These are phyloP conservation scores for Lactifluus echinatus DNA, from an alignment of 768 basidiomycete genomes.

Conservation along the genomic window DNA sequence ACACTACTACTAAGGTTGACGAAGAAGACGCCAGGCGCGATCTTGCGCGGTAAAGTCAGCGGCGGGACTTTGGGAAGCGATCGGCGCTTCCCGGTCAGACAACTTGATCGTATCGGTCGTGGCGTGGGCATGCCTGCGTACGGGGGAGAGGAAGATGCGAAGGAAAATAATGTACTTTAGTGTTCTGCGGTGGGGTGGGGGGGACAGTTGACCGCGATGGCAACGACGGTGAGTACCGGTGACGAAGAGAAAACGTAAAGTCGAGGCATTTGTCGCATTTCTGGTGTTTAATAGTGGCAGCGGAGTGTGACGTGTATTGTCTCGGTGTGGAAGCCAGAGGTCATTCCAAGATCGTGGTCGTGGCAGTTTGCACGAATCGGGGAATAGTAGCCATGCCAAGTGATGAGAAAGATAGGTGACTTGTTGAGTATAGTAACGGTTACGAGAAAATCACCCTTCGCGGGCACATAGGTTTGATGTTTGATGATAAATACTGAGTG, in stretches of 20 bases:
- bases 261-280: background rate
- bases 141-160: background rate
- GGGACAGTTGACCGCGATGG: background rate
- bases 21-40: constrained; percentile 10
- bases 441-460: too few species aligned
- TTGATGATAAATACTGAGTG: too few species aligned
- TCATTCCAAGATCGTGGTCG: background rate
- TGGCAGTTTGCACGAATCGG: background rate
- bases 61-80: background rate
- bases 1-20: background rate
- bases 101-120: background rate
- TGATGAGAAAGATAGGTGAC: too few species aligned
- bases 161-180: background rate
- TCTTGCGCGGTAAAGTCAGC: constrained; percentile 1
- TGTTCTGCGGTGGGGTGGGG: background rate
- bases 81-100: background rate
- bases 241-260: background rate
- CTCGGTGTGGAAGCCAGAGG: background rate
- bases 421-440: too few species aligned
- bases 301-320: background rate
- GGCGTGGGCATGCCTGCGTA: background rate
- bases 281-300: background rate
- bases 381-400: background rate
- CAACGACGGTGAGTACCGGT: background rate
- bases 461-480: too few species aligned